phyloP scores from a whole-genome alignment of 2,329 filamentous ascomycete genomes.

The Blumeriella jaapii region DNA sequence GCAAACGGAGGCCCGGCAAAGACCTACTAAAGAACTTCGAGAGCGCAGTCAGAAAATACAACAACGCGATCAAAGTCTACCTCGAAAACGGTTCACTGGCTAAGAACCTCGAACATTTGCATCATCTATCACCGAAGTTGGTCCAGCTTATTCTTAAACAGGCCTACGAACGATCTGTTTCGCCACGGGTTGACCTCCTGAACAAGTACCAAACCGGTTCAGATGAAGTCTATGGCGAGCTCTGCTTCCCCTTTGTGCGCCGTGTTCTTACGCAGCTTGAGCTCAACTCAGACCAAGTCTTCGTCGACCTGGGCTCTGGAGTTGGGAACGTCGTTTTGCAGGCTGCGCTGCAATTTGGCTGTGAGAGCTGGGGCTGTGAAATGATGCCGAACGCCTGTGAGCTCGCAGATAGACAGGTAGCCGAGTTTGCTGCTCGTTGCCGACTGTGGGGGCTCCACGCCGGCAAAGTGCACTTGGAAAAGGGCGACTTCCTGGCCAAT shows the following conservation, averaged over 20 bases:
- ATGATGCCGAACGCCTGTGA: slow-evolving; percentile 87
- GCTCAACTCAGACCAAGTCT: slow-evolving; percentile 73
- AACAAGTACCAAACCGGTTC: slow-evolving; percentile 80
- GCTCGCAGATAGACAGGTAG: slow-evolving; percentile 66
- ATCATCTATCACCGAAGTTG: slow-evolving; percentile 58
- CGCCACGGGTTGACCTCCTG: slow-evolving; percentile 73
- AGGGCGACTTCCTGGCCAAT: slow-evolving; percentile 75
- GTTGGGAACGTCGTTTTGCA: slow-evolving; percentile 94
- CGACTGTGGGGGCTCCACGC: slow-evolving; percentile 78
- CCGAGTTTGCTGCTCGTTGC: slow-evolving; percentile 76
- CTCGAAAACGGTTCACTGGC: slow-evolving; percentile 61
- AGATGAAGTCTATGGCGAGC: slow-evolving; percentile 90
- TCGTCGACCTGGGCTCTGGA: slow-evolving; percentile 89
- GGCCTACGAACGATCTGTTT: slow-evolving; percentile 85
- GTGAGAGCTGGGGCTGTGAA: slow-evolving; percentile 92
- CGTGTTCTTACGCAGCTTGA: slow-evolving; percentile 66
- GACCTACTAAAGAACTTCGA: slow-evolving; percentile 57
- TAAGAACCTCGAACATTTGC: slow-evolving; percentile 56
- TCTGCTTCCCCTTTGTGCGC: slow-evolving; percentile 73
- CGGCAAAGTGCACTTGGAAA: slow-evolving; percentile 67
- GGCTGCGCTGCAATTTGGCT: slow-evolving; percentile 84
- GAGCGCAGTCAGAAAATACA: slow-evolving; percentile 64
- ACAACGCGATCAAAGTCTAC: slow-evolving; percentile 53
- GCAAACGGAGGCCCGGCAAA: slow-evolving; percentile 38
- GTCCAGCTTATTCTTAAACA: slow-evolving; percentile 76